Conservation (phyloP, 2,329 filamentous ascomycete genomes). For the Fusarium xylarioides region DNA sequence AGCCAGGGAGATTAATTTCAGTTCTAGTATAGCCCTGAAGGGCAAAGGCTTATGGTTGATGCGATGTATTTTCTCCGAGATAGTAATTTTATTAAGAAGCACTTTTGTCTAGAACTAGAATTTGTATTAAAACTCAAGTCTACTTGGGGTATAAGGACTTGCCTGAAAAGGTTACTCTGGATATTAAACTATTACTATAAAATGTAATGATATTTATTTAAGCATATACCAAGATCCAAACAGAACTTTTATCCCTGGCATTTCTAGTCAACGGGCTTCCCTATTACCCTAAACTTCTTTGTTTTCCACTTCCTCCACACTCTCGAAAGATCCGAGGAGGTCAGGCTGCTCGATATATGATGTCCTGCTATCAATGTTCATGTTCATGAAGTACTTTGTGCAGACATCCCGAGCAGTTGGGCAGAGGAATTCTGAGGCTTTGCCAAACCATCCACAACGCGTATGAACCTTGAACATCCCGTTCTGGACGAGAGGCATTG, state of each 20-base stretch:
- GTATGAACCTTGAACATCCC: neutral
- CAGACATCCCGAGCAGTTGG: neutral
- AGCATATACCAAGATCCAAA: neutral
- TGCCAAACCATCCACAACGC: neutral
- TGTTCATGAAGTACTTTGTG: neutral
- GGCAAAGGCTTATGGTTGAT: accelerated
- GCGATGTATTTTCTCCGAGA: accelerated
- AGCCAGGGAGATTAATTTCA: accelerated
- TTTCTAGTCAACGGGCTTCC: neutral
- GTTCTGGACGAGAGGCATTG: neutral
- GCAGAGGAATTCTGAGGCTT: neutral
- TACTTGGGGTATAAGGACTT: too few relatives aligned
- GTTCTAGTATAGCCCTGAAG: neutral
- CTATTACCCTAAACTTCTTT: accelerated
- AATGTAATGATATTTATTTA: neutral
- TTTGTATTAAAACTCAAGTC: neutral
- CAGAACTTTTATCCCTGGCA: neutral
- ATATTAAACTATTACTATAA: too few relatives aligned
- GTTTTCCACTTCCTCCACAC: neutral
- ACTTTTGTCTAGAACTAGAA: neutral
- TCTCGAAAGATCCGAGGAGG: neutral
- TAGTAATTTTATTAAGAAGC: neutral
- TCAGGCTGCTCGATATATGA: neutral
- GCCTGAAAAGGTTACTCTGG: too few relatives aligned
- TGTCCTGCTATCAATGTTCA: neutral